These are phyloP conservation scores for Amoebophrya sp. DNA, from an alignment of 169 alveolate species.

Conservation along the genomic window DNA sequence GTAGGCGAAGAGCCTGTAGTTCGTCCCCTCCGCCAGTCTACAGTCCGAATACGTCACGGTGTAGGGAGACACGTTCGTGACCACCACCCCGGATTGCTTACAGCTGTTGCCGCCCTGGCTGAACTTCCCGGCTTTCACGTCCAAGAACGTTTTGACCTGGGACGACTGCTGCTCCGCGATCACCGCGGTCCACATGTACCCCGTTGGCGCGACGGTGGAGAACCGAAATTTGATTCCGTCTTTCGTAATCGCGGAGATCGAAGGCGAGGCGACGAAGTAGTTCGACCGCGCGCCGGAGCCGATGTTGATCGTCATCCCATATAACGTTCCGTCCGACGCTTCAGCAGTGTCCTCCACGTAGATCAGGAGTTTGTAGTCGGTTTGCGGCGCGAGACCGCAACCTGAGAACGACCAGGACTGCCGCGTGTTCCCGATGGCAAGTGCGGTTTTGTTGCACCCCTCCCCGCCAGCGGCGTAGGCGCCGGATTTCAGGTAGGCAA, in stretches of 20 bases:
- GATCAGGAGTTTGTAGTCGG: background rate
- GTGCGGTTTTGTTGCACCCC: conserved; percentile 8
- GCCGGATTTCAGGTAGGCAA: conserved; percentile 27
- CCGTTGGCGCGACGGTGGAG: conserved; percentile 4
- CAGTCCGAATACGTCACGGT: background rate
- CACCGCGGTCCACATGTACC: conserved; percentile 4
- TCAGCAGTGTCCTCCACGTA: conserved; percentile 35
- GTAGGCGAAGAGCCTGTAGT: conserved; percentile 30
- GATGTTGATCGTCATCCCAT: conserved; percentile 11
- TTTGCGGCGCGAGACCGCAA: conserved; percentile 14
- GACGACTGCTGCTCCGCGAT: background rate
- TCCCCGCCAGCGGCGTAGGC: conserved; percentile 27
- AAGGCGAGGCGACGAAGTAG: background rate
- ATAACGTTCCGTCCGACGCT: conserved; percentile 10
- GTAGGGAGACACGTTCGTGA: background rate
- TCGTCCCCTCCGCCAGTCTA: background rate
- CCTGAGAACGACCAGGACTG: background rate
- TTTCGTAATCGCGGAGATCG: background rate
- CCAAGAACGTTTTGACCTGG: background rate
- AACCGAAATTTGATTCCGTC: background rate
- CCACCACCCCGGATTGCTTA: background rate
- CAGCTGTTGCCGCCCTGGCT: background rate
- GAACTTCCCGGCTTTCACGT: background rate
- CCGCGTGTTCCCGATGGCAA: background rate
- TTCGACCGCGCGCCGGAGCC: background rate